Evolutionary conservation across 2,329 filamentous ascomycete genomes (phyloP), one percentile per base, ranked within the genome.

Genomic region (Arthrinium phaeospermum): DNA sequence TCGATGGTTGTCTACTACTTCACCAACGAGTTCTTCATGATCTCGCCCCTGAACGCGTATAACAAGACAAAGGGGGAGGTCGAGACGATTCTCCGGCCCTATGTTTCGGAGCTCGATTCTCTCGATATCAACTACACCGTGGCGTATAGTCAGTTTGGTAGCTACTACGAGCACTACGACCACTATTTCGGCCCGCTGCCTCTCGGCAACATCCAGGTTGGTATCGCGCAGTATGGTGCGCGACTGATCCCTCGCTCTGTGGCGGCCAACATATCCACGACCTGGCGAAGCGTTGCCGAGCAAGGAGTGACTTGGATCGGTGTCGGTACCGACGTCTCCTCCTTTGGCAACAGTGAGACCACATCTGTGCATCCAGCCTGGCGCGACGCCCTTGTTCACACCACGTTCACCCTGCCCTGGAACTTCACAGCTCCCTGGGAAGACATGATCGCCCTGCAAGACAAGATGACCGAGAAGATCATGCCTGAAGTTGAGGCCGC

Each of bases 301-400:
- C 76, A 78, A 71, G 80, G 81, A 16, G 77, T 79, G 4, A 77
- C 78, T 4, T 77, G 75, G 53, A 80, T 80, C 41, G 80, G 80
- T 68, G 80, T 78, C 30, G 79, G 78, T 37, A 80, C 77, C 27
- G 76, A 78, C 68, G 79, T 82, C 73, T 75, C 76, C 19, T 73
- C 72, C 44, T 76, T 76, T 22, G 77, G 77, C 7, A 71, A 12
- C 22, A 37, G 34, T 64, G 57, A 76, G 16, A 72, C 72, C 71
- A 82, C 81, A 74, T 75, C 81, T 0, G 82, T 83, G 16, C 75
- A 78, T n/a, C 82, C 82, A 0, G 75, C 76, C 16, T 83, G 82
- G 81, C 80, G 81, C 51, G 75, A 77, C 22, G 72, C 80, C 24
- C 74, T 81, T 46, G 77, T 49, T 53, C 74, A 47, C 79, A 61